Conservation (phyloP, 306 rosid genomes). For the Biancaea sappan region DNA sequence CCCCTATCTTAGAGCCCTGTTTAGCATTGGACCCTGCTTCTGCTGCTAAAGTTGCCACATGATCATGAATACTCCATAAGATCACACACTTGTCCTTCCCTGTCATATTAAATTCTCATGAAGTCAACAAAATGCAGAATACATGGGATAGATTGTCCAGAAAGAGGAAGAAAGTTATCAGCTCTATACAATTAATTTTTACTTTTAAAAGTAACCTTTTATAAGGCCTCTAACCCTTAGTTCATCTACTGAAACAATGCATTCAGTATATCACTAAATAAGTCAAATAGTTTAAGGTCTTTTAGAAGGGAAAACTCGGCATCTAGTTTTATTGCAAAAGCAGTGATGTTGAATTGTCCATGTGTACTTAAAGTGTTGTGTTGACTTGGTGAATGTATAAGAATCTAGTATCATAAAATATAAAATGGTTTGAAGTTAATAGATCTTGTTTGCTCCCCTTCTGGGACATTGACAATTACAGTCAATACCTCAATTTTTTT, state of each 20-base stretch:
- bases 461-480: neutral
- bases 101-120: constrained; percentile 37
- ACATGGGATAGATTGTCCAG: constrained; percentile 6
- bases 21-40: constrained; percentile 62
- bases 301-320: neutral
- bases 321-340: neutral
- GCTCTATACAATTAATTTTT: neutral
- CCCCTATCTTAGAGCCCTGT: constrained; percentile 50
- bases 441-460: neutral
- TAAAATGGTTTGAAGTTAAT: neutral
- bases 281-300: neutral
- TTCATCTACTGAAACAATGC: neutral
- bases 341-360: neutral
- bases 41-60: constrained; percentile 64
- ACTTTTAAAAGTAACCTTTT: neutral
- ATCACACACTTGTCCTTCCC: constrained; percentile 93
- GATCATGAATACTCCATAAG: constrained; percentile 95
- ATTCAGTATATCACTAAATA: neutral
- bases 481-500: neutral
- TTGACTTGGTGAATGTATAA: neutral
- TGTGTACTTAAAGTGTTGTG: neutral
- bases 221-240: neutral
- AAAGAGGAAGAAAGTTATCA: constrained; percentile 20
- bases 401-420: neutral
- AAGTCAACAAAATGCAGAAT: constrained; percentile 29